Base-by-base conservation (phyloP, 2,329 filamentous ascomycete species). In the Trichoderma afroharzianum region DNA sequence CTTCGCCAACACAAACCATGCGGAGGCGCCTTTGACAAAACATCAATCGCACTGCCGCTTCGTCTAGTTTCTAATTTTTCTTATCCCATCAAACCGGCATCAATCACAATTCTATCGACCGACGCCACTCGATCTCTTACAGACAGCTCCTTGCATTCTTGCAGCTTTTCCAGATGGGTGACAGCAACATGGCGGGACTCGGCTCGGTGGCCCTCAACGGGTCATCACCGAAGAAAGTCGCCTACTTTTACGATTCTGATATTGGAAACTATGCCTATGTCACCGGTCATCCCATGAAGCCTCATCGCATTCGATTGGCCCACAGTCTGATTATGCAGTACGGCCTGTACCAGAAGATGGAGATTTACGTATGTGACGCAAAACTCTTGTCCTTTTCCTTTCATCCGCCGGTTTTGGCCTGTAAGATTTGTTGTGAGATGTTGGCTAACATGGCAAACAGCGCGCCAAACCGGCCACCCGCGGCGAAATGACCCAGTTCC, bases 181-280 rank as follows among this genome's bases (percentile, higher is more conserved):
- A 83, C 75, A 77, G 74, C 63, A 79, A 77, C 74, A 78, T 78
- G 74, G 76, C 81, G 74, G 77, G 81, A 74, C 80, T 84, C 73
- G 81, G 85, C 74, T 83, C 85, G 61, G 81, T 82, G 55, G 85
- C 85, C 70, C 82, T 88, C 73, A 82, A 83, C 72, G 80, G 83
- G 71, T 77, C 81, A 64, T 83, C 85, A 30, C 83, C 85, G 68
- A 97, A 96, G 84, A 94, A 95, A 80, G 93, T 98, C 72, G 95
- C 95, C 70, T 98, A 98, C 84, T 98, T 98, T 82, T 98, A 98
- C 87, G 95, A 98, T 80, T 97, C 93, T 3, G 95, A 98, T 83
- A 96, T 98, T 79, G 95, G 95, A 75, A 98, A 98, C 82, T 98
- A 98, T 85, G 95, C 95, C 80, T 98, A 98, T 79, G 94, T 97